These are phyloP conservation scores for Yamadazyma philogaea DNA, from an alignment of 805 yeast genomes.

Conservation along the genomic window DNA sequence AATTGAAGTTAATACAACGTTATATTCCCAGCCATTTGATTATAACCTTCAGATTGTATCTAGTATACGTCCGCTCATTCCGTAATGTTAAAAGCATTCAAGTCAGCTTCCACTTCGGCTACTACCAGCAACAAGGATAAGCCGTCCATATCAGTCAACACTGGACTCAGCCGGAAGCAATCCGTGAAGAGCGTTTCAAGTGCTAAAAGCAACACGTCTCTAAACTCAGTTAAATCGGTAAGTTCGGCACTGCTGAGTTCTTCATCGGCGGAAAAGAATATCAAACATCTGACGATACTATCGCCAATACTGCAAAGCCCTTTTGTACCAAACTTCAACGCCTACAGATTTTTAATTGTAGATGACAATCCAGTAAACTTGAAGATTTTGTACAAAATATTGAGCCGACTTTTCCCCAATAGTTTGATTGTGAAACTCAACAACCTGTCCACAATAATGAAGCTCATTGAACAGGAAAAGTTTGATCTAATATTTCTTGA, in stretches of 20 bases:
- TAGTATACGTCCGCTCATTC: constrained; percentile 6
- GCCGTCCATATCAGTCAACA: constrained; percentile 7
- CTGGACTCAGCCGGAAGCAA: constrained; percentile 8
- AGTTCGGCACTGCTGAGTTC: constrained; percentile 8
- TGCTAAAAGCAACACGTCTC: constrained; percentile 8
- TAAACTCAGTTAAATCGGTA: constrained; percentile 8
- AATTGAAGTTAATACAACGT: too few species aligned
- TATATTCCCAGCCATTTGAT: too few species aligned
- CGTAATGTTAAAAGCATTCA: constrained; percentile 16
- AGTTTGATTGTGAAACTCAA: constrained; percentile 25
- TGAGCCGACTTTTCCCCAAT: constrained; percentile 33
- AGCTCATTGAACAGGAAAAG: constrained; percentile 13
- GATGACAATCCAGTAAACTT: constrained; percentile 44
- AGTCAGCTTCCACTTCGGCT: constrained; percentile 2
- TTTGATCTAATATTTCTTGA: constrained; percentile 39
- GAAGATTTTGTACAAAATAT: constrained; percentile 31
- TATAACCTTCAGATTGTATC: too few species aligned
- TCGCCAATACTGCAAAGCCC: constrained; percentile 16
- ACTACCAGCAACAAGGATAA: constrained; percentile 1
- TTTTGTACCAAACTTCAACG: constrained; percentile 17
- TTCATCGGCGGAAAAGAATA: constrained; percentile 11
- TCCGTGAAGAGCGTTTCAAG: constrained; percentile 11
- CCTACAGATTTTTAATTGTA: constrained; percentile 27
- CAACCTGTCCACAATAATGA: constrained; percentile 29
- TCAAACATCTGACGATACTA: constrained; percentile 9